Evolutionary conservation across 2,329 filamentous ascomycete species (phyloP), one percentile per base, ranked within the genome.

Genomic region (Emmonsiellopsis sp.): DNA sequence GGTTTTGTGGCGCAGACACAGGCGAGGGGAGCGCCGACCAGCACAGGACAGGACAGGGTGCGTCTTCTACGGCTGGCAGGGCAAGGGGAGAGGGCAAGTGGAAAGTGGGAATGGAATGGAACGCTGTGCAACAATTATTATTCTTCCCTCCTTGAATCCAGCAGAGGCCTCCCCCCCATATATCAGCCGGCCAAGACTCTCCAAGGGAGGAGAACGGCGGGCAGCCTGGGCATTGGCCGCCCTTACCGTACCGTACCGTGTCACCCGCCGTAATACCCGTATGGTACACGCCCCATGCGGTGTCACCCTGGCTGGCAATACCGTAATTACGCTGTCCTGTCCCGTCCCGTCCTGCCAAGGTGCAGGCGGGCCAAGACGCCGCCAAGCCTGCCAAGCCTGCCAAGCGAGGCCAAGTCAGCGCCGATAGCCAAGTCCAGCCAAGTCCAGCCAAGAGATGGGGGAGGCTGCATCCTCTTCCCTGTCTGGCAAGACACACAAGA

Each of bases 41-140:
- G 55, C 57, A 53, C 56, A 55, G 54, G 56, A 52, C 53, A 55
- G 53, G 53, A 53, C 49, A 42, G 53, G 53, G 52, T 43, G 27
- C 10, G 31, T 48, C 33, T 27, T 27, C 21, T 27, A 27, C 21
- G 5, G 21, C 17, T 27, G 21, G 21, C 21, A 27, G 21, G 21
- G 21, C 5, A 1, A 27, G 5, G 21, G 21, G 21, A 37, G 9
- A 39, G 40, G 33, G n/a, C 14, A 17, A 32, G 44, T 17, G 34
- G 27, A 37, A 32, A 32, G 33, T 27, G 44, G 51, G 51, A 42
- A 39, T 39, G 32, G n/a, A 31, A 6, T 9, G 14, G 33, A 21
- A n/a, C 6, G 21, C 21, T 5, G 21, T 27, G 21, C 21, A 27
- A 27, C 21, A 27, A 5, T 27, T 27, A 27, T 17, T 17, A 17